Base-by-base conservation (phyloP, 2,329 filamentous ascomycete species). In the Clarireedia hainanense region DNA sequence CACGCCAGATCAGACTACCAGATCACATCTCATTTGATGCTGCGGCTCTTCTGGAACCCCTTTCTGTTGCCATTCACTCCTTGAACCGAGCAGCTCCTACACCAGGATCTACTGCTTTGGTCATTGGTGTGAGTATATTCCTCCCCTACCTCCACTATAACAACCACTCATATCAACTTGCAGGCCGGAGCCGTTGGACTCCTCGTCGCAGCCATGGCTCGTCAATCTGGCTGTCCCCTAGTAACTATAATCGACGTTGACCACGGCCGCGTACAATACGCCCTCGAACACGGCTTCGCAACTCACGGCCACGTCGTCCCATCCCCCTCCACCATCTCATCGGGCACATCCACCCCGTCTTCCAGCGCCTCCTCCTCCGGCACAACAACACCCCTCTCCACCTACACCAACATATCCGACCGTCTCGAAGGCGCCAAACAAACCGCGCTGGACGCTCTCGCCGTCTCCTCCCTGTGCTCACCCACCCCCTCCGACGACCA, bases 161-260 rank as follows among this genome's bases (percentile, higher is more conserved):
- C 15, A 1, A 23, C 3, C 2, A 27, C 12, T 50, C 37, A 55
- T 23, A 36, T 5, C 3, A 9, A 10, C 20, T 10, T 17, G 12
- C 20, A 55, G 52, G 52, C 82, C 10, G 83, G 83, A 15, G 79
- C 83, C 1, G 78, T 86, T 30, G 83, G 83, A 1, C 71, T 86
- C 3, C 72, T 86, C 46, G 83, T 80, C 12, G 81, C 82, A 4
- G 80, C 80, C 20, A 83, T 85, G 74, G 81, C 82, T 4, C 72
- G 79, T 27, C 77, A 81, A 63, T 79, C 80, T 10, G 82, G 81
- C 26, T 84, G 81, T 58, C 76, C 76, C 1, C 73, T 75, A 36
- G 76, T 86, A 24, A 81, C 80, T 3, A 81, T 84, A 43, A 77
- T 80, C 14, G 84, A 86, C 62, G 72, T 86, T 10, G 80, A 83